Base-by-base conservation (phyloP, 345 rosid species). In the Camelina laxa region DNA sequence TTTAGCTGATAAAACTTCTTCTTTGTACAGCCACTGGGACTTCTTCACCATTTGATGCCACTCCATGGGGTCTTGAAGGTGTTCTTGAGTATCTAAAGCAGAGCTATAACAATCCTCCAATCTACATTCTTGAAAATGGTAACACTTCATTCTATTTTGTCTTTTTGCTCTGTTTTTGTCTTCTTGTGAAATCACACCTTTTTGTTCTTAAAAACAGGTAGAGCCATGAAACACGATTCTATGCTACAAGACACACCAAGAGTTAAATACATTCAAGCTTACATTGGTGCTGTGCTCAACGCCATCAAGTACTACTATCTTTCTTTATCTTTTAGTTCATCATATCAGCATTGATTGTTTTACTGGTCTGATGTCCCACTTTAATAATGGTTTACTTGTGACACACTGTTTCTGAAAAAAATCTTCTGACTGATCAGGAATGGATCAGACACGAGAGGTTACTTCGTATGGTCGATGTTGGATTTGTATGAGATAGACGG, bases 401-500 rank as follows among this genome's bases (percentile, higher is more conserved):
- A 27, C 30, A 27, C 54, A 48, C n/a, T 55, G 49, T 21, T 60
- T 24, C 11, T 54, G 33, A 22, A 8, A 8, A 54, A 54, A 13
- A 27, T 27, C 1, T 60, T 47, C 48, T 10, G 44, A 55, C 9
- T 45, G n/a, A n/a, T 49, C 39, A 82, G 90, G 81, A 82, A 81
- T 70, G 90, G 90, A 62, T 84, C 87, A 4, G 75, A 85, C 65
- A 79, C 71, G 4, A 82, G 84, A 76, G 91, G 87, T 0, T 87
- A 85, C 72, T 81, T 87, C 31, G 11, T 72, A 24, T 84, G 91
- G 91, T 84, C 91, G 1, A 65, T 85, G 64, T 17, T 87, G 13
- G 91, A 83, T 36, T 33, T 83, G 31, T 76, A 66, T 22, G 88
- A 87, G 71, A 24, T 86, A 49, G 11, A 80, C 7, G 62, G 36